These are phyloP conservation scores for Mollisia scopiformis DNA, from an alignment of 2,329 filamentous ascomycete genomes.

Conservation along the genomic window DNA sequence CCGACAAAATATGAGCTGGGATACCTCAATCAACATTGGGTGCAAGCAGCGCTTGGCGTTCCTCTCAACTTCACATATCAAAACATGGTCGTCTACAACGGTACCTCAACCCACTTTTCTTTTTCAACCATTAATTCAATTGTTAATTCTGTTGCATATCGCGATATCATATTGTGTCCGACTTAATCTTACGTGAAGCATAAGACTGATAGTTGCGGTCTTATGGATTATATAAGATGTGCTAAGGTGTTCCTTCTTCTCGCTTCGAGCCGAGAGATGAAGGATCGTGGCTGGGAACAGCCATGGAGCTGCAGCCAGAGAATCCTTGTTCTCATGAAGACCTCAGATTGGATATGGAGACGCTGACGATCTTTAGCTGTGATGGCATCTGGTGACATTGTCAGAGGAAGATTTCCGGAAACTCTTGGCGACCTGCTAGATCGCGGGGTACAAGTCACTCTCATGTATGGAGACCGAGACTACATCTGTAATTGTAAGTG, in stretches of 20 bases:
- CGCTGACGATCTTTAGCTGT: neutral
- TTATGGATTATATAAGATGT: neutral
- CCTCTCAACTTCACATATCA: conserved; percentile 57
- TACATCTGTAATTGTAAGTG: conserved; percentile 59
- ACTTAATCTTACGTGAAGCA: neutral
- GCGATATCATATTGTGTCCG: neutral
- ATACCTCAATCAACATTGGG: conserved; percentile 15
- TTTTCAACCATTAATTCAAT: neutral
- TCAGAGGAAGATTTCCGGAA: conserved; percentile 60
- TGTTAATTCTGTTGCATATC: neutral
- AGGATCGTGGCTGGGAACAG: neutral
- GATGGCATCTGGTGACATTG: conserved; percentile 51
- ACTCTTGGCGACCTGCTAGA: conserved; percentile 61
- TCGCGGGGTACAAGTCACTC: conserved; percentile 64
- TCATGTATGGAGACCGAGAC: conserved; percentile 68
- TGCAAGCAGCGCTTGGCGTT: conserved; percentile 61
- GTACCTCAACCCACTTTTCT: neutral
- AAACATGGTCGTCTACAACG: neutral
- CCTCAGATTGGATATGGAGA: neutral
- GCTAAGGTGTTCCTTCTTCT: neutral
- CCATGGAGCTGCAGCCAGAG: neutral
- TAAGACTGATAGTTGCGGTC: neutral
- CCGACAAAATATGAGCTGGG: neutral
- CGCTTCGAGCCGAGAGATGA: neutral
- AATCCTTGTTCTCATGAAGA: neutral